Conservation (phyloP, 2,329 filamentous ascomycete genomes). For the Neopestalotiopsis clavispora region DNA sequence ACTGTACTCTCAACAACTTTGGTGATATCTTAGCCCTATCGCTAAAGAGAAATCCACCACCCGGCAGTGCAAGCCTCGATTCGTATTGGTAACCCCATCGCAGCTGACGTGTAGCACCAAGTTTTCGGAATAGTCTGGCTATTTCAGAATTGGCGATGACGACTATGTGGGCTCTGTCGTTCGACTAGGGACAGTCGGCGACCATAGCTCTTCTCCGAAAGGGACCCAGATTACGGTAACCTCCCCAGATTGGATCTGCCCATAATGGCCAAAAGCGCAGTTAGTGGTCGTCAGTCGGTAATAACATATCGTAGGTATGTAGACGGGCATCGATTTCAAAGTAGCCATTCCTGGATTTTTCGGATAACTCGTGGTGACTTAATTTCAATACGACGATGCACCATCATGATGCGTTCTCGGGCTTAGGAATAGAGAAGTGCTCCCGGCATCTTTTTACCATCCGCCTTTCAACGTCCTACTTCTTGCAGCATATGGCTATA, state of each 20-base stretch:
- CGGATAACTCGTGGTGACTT: too few relatives aligned
- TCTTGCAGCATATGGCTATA: background rate
- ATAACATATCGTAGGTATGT: background rate
- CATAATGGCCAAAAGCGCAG: background rate
- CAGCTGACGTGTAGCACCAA: constrained; percentile 16
- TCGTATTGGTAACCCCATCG: constrained; percentile 7
- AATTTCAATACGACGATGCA: too few relatives aligned
- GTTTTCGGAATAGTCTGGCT: constrained; percentile 14
- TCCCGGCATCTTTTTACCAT: too few relatives aligned
- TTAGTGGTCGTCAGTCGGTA: background rate
- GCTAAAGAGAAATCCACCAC: background rate
- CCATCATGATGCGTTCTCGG: too few relatives aligned
- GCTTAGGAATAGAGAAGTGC: too few relatives aligned
- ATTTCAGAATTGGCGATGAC: constrained; percentile 16
- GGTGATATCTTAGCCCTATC: background rate
- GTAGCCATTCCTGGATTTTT: too few relatives aligned
- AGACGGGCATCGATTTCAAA: background rate
- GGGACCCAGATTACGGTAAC: background rate
- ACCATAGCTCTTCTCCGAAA: constrained; percentile 12
- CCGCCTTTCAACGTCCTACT: background rate
- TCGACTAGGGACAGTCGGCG: background rate
- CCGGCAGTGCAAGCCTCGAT: constrained; percentile 8
- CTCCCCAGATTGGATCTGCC: background rate
- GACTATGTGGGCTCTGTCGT: constrained; percentile 12
- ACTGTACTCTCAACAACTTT: background rate